A percentile compares a stretch with the other conserved stretches of the same genome.
phyloP scores from a whole-genome alignment of 257 asterid species.

The Penstemon eatonii region DNA sequence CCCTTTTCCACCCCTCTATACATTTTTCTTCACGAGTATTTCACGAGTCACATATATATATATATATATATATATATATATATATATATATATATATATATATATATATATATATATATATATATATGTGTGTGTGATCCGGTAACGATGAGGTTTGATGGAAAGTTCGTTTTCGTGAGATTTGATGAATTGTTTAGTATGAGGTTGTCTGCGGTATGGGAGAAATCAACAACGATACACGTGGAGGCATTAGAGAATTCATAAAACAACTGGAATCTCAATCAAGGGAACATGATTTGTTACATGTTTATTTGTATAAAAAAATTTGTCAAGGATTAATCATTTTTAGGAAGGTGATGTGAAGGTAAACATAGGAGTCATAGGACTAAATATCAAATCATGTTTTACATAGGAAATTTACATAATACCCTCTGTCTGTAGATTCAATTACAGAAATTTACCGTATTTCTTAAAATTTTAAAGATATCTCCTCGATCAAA shows the following conservation, averaged over 20 bases:
- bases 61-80: too few species aligned
- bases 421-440: too few species aligned
- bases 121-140: neutral
- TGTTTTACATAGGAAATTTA: too few species aligned
- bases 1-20: too few species aligned
- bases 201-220: slow-evolving; percentile 20
- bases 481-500: too few species aligned
- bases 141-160: slow-evolving; percentile 15
- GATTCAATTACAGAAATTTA: too few species aligned
- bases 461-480: too few species aligned
- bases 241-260: too few species aligned
- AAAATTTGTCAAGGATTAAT: neutral
- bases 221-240: slow-evolving; percentile 28
- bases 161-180: slow-evolving; percentile 36
- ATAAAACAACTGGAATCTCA: slow-evolving; percentile 19
- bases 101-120: slow-evolving; percentile 11
- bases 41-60: too few species aligned
- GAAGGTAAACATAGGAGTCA: neutral
- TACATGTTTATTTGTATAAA: slow-evolving; percentile 5
- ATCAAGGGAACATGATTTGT: slow-evolving; percentile 18
- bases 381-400: too few species aligned
- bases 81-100: too few species aligned
- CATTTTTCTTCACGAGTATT: too few species aligned
- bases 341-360: slow-evolving; percentile 15
- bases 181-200: slow-evolving; percentile 9